Evolutionary conservation across 805 yeast species (phyloP), one percentile per base, ranked within the genome.

Genomic region (Saccharomycodes ludwigii): DNA sequence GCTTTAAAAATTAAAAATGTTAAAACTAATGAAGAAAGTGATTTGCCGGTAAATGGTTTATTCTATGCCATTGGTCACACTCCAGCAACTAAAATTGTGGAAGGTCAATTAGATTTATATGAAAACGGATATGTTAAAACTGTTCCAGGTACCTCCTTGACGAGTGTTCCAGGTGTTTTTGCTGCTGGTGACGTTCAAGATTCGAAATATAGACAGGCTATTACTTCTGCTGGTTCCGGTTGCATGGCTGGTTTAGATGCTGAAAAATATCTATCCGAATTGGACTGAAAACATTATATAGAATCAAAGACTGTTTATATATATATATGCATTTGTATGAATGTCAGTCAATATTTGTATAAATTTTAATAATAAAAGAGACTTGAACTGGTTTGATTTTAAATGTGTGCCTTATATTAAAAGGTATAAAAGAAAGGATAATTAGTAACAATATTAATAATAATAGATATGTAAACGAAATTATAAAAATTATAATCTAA

Each of bases 121-220:
- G 94, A 72, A 33, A 70, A 73, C 32, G 97, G 97, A 26, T 91
- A 91, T 65, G 71, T 91, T 50, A 64, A 72, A 54, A 91, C 98
- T 41, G 65, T 67, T 25, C 95, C 97, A 47, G 98, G 97, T 40
- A 65, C 94, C 14, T 65, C 97, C 12, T 60, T 65, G 47, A 91
- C 98, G 29, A 75, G 93, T 10, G 71, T 88, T 37, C 72, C 71
- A 50, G 97, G 96, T 56, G 82, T 91, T 40, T 91, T 80, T 47
- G 98, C 98, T 38, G 98, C 98, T 38, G 98, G 98, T 63, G 98
- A 91, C 54, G 98, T 91, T 36, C 98, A 91, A 63, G 98, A 91
- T 63, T 78, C 83, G 59, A 73, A 72, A 56, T 91, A 88, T 63
- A 83, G 98, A 75, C 98, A 91, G 67, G 98, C 98, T 37, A 84